phyloP scores from a whole-genome alignment of 1,284 basidiomycete species.

The Cryptococcus sp. region DNA sequence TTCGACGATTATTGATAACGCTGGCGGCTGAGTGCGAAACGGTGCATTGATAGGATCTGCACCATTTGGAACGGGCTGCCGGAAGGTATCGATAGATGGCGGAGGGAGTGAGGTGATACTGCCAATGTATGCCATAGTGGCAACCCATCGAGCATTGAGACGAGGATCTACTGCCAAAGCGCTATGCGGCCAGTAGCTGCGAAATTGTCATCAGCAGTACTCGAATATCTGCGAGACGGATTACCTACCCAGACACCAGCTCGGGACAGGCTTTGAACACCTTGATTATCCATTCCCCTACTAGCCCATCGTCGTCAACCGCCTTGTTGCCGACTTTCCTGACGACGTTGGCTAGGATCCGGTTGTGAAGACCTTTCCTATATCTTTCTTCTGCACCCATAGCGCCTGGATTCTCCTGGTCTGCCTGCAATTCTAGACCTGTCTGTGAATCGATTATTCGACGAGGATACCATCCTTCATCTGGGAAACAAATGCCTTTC shows the following conservation, averaged over 20 bases:
- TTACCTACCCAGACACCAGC: conserved; percentile 69
- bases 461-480: conserved; percentile 87
- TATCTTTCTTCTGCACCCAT: conserved; percentile 53
- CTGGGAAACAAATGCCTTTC: conserved; percentile 80
- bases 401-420: conserved; percentile 46
- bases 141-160: conserved; percentile 83
- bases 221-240: conserved; percentile 15
- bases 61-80: conserved; percentile 37
- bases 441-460: conserved; percentile 49
- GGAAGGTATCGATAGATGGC: conserved; percentile 63
- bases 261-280: conserved; percentile 82
- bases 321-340: conserved; percentile 65
- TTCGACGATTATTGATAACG: conserved; percentile 66
- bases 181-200: conserved; percentile 73
- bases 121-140: conserved; percentile 79
- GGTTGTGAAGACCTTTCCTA: conserved; percentile 67
- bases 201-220: conserved; percentile 15
- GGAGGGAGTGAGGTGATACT: conserved; percentile 73
- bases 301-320: conserved; percentile 77
- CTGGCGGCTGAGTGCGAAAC: conserved; percentile 65
- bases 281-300: conserved; percentile 75
- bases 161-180: conserved; percentile 80
- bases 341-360: conserved; percentile 75
- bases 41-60: conserved; percentile 22
- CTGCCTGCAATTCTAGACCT: conserved; percentile 25